Evolutionary conservation across 257 asterid species (phyloP), one percentile per base, ranked within the genome.

Genomic region (Fraxinus americana): DNA sequence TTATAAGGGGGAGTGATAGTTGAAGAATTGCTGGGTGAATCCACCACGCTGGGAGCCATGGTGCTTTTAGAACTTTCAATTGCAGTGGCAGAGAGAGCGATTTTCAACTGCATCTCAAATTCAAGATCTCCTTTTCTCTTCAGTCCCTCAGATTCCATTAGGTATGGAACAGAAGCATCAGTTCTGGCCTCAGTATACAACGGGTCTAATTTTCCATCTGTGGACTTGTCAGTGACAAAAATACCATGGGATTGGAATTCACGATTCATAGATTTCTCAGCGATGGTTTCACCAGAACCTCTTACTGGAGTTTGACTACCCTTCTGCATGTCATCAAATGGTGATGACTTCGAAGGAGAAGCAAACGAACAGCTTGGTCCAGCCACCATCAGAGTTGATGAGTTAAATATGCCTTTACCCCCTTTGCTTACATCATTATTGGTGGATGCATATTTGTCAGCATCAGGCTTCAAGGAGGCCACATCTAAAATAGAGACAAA

Each of bases 81-180:
- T 54, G 94, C 89, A 71, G 98, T 93, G 69, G 98, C 89, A 66
- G 99, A 77, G 35, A 96, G 85, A 73, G 99, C 97, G 92, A 93
- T 89, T 84, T 91, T 91, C 88, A 93, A 66, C 87, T 95, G 98
- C 96, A 95, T 85, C 88, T 90, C 90, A 85, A 91, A 93, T 85
- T 93, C 97, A 76, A 91, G 73, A 84, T 93, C 99, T 67, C 98
- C 99, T 85, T 89, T 93, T 78, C 94, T 92, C 86, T 90, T 96
- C 83, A 73, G 57, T 69, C 80, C 83, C 76, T 79, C 86, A 41
- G 85, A 59, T 77, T 86, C 87, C 30, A 74, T 67, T 35, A 72
- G 82, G 79, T 83, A 59, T 73, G 85, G 68, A 76, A 88, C 88
- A 85, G 86, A 84, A 76, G 70, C 59, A 79, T 79, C 80, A 67